Base-by-base conservation (phyloP, 257 asterid species). In the Ligustrum vulgare region DNA sequence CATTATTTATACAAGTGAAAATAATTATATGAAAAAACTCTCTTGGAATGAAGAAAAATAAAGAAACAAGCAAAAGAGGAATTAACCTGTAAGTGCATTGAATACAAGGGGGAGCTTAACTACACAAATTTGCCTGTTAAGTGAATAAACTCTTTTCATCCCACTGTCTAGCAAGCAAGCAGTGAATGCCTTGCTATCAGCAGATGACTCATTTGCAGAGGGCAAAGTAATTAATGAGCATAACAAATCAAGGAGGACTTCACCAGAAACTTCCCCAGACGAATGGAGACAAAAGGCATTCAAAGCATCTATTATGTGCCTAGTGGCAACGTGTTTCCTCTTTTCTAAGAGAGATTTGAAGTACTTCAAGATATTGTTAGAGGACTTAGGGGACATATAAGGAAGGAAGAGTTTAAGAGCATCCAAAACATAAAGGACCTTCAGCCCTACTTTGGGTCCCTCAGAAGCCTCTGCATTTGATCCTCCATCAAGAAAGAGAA, bases 151-250 rank as follows among this genome's bases (percentile, higher is more conserved):
- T 82, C 82, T 81, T 79, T 75, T 88, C 90, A 95, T 93, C 74
- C 99, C 99, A 76, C 81, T 77, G 77, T 87, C 98, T 35, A 95
- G 83, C 87, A 95, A 83, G 62, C 97, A 97, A 79, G 91, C 91
- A 77, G 91, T 93, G 77, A 85, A 85, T n/a, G 92, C 84, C 92
- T 90, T 81, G 86, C 85, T 82, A 80, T 91, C 97, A 77, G 91
- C 96, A 84, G 96, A 89, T 71, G 93, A 80, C 76, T 87, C 96
- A 56, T 83, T 75, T 34, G 84, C 41, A 58, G 92, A 85, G 65
- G 84, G 69, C 64, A 89, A 86, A 70, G 78, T 35, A 12, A 94
- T 97, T 69, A 95, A 83, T 77, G 89, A 86, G 87, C 96, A 89
- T 67, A 95, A 77, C 47, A 95, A 75, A 71, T 93, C 98, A 70